phyloP scores from a whole-genome alignment of 192 early-diverging fungal species.

The Umbelopsis vinacea region DNA sequence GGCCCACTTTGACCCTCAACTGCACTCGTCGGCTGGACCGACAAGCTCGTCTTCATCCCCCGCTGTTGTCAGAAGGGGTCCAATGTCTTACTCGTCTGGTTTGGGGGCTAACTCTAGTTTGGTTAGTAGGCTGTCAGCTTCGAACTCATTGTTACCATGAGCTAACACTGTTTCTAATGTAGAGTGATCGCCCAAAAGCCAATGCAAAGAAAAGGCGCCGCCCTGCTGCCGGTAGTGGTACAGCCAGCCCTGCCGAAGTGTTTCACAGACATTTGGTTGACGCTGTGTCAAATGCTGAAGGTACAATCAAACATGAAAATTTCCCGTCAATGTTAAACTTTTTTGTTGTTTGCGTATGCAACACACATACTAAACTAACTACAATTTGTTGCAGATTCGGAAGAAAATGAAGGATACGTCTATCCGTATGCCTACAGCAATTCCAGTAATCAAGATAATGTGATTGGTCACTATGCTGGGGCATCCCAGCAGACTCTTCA shows the following conservation, averaged over 20 bases:
- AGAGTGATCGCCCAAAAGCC: constrained; percentile 11
- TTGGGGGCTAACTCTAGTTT: background rate
- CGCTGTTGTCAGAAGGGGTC: background rate
- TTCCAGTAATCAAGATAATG: background rate
- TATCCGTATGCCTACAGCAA: constrained; percentile 37
- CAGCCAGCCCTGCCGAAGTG: constrained; percentile 39
- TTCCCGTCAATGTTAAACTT: background rate
- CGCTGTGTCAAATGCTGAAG: constrained; percentile 44
- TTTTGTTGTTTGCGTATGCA: too few species aligned
- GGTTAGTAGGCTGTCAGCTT: background rate
- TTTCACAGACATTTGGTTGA: constrained; percentile 43
- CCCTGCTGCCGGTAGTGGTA: constrained; percentile 1
- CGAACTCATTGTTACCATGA: background rate
- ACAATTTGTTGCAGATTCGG: constrained; percentile 33
- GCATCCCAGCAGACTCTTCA: background rate
- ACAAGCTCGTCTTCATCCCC: background rate
- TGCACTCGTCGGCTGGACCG: constrained; percentile 20
- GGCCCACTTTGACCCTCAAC: constrained; percentile 35
- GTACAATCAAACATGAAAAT: constrained; percentile 14
- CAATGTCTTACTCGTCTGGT: background rate
- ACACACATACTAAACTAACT: background rate
- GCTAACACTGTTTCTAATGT: background rate
- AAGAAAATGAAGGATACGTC: constrained; percentile 43
- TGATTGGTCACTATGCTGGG: background rate
- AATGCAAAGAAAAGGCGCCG: constrained; percentile 20